Evolutionary conservation across 2,329 filamentous ascomycete species (phyloP), one percentile per base, ranked within the genome.

Genomic region (Colletotrichum tropicicola): DNA sequence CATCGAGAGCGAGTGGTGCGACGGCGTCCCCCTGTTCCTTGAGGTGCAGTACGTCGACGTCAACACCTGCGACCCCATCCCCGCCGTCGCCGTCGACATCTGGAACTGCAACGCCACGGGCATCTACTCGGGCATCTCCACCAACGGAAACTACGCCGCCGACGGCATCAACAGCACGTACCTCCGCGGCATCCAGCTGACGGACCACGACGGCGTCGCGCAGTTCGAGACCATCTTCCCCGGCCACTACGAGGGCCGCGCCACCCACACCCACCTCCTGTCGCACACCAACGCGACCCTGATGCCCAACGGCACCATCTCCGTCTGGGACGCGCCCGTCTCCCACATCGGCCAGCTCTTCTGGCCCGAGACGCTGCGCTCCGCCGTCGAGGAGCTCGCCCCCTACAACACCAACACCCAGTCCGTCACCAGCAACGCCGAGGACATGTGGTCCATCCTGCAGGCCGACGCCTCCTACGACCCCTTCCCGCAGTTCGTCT

Each of bases 291-390:
- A 78, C 53, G 75, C 75, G 3, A 75, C 74, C 8, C 62, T 73
- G 4, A 68, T 73, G 15, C 48, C 69, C 30, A 79, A 80, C 68
- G 66, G 72, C 32, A 79, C 78, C 1, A 73, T 80, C 5, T 52
- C 45, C 15, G 73, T 71, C 28, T 69, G 65, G 59, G 71, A 75
- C 0, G 74, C 73, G 44, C 76, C 75, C 32, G 81, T 86, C 56
- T 83, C 85, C 8, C 87, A 91, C 73, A 82, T 90, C 28, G 88
- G 88, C n/a, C 88, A 91, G 73, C 75, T 88, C 58, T 91, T 88
- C 78, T 87, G 89, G 71, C 86, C 89, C 73, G 84, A 89, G 70
- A 79, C 81, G 57, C 82, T 91, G 32, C 82, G 88, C 65, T 66
- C 74, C 5, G 71, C 78, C 21, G 85, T 89, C 48, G 85, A 88